These are phyloP conservation scores for Trametes cubensis DNA, from an alignment of 768 basidiomycete species.

Conservation along the genomic window DNA sequence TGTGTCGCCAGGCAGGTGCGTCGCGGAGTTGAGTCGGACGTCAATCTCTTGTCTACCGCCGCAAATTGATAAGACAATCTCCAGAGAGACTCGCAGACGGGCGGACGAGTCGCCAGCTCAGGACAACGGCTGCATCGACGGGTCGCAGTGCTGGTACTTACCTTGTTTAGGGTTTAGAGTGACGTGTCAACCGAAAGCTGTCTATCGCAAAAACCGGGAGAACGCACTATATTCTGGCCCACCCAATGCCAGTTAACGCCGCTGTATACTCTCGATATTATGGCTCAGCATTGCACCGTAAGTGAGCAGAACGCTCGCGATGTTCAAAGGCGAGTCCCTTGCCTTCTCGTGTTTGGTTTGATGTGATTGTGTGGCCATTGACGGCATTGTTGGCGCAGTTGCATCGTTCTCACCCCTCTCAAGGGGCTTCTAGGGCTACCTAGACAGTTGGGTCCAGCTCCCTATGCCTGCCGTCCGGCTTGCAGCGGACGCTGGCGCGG, in stretches of 20 bases:
- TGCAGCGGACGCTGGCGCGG: too few relatives aligned
- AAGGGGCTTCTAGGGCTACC: too few relatives aligned
- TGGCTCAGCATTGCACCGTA: not conserved
- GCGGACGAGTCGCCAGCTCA: not conserved
- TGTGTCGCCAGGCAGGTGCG: not conserved
- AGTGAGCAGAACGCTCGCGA: not conserved
- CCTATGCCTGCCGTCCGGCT: not conserved
- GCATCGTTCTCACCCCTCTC: too few relatives aligned
- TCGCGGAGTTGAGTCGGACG: conserved; percentile 16
- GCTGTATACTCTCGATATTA: not conserved
- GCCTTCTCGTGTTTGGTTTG: too few relatives aligned
- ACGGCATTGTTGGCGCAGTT: too few relatives aligned
- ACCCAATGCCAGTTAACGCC: conserved; percentile 3
- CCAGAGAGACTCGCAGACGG: not conserved
- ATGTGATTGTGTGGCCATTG: too few relatives aligned
- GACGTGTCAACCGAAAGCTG: conserved; percentile 1
- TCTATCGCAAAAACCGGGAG: not conserved
- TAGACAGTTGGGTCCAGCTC: too few relatives aligned
- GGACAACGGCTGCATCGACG: not conserved
- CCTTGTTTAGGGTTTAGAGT: not conserved
- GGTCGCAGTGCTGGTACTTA: not conserved
- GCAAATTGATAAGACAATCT: conserved; percentile 5
- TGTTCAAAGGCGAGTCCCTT: too few relatives aligned
- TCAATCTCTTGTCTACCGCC: not conserved
- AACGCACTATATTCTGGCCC: not conserved